phyloP scores from a whole-genome alignment of 2,329 filamentous ascomycete genomes.

The Penicillium janthinellum region DNA sequence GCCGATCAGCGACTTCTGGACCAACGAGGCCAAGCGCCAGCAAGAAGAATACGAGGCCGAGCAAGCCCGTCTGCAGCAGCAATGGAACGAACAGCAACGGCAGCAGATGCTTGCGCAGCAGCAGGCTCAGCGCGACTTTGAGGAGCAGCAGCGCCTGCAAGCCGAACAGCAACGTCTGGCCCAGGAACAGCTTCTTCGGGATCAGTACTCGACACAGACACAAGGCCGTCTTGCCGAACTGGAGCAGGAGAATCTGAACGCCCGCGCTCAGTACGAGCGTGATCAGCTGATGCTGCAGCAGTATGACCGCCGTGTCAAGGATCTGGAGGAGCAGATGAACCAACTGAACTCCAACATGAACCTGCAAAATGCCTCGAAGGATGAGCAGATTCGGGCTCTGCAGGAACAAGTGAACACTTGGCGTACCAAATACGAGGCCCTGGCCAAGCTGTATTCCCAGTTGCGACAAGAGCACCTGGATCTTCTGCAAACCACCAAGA shows the following conservation, averaged over 20 bases:
- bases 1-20: constrained; percentile 98
- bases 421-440: constrained; percentile 93
- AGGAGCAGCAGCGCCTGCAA: constrained; percentile 86
- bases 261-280: constrained; percentile 92
- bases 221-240: constrained; percentile 94
- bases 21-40: constrained; percentile 84
- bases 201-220: constrained; percentile 91
- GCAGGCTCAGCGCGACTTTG: constrained; percentile 91
- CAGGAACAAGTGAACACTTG: constrained; percentile 98
- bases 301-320: constrained; percentile 92
- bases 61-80: constrained; percentile 82
- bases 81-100: constrained; percentile 77
- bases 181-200: constrained; percentile 83
- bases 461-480: constrained; percentile 93
- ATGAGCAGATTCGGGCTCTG: constrained; percentile 88
- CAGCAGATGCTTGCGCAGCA: constrained; percentile 80
- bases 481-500: constrained; percentile 92
- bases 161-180: constrained; percentile 88
- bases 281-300: constrained; percentile 97
- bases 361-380: constrained; percentile 84
- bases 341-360: constrained; percentile 81
- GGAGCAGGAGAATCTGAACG: constrained; percentile 92
- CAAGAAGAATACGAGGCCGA: constrained; percentile 95
- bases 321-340: constrained; percentile 80
- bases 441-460: constrained; percentile 97